Evolutionary conservation across 257 asterid genomes (phyloP), one percentile per base, ranked within the genome.

Genomic region (Pogostemon cablin): DNA sequence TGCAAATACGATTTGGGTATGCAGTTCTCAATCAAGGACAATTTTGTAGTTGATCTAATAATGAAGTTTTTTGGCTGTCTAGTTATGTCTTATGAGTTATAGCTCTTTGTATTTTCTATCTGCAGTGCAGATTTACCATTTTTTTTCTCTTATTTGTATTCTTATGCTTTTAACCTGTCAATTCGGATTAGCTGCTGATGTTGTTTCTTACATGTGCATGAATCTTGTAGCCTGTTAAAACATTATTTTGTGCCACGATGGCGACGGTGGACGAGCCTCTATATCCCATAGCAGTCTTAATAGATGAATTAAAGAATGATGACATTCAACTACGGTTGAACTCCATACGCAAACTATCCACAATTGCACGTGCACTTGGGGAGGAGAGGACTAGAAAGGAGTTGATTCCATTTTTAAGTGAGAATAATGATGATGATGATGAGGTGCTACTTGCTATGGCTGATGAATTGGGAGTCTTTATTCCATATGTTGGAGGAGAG

Each of bases 371-470:
- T 25, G 98, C 97, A 0, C 96, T 93, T 9, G 97, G 98, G 65
- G 98, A 90, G 82, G 98, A 93, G 59, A 84, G 97, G 75, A 87
- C 97, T 11, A 69, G 98, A 35, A 92, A 92, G 82, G 98, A 91
- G 84, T 69, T 91, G 72, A 91, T 91, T 62, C 98, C 96, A 0
- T 91, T 91, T 80, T 63, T 91, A 61, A 86, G 96, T 8, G 98
- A 91, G 80, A 93, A 93, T 84, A 93, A 93, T 78, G 98, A 93
- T 9, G 97, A 93, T 3, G 98, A 93, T 40, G 97, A 93, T 35
- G 98, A 93, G 84, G 96, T 88, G 68, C 81, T 88, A 62, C 96
- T 93, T 64, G 96, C 96, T 11, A 93, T 93, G 97, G 96, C 97
- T 2, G 97, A 93, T 61, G 98, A 93, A 74, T 79, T 93, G 84